These are phyloP conservation scores for Venturia pyrina DNA, from an alignment of 2,329 filamentous ascomycete genomes.

Conservation along the genomic window DNA sequence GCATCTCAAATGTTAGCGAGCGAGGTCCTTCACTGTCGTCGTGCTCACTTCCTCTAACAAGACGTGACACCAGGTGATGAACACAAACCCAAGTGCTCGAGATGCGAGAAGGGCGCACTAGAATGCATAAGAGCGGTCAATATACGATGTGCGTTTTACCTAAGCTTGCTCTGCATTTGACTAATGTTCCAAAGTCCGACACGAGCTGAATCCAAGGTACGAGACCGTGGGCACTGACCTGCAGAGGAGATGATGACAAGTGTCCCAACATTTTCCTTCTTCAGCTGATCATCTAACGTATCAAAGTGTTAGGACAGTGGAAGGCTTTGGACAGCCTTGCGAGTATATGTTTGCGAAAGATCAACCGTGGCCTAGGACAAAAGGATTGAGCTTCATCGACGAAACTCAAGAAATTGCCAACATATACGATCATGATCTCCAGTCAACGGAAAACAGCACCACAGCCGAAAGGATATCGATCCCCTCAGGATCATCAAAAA, in stretches of 20 bases:
- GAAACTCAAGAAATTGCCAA: constrained; percentile 24
- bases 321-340: constrained; percentile 20
- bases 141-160: background rate
- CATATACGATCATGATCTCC: constrained; percentile 21
- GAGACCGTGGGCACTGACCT: background rate
- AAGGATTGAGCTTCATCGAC: constrained; percentile 22
- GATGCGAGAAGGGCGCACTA: background rate
- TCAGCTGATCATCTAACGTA: background rate
- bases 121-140: constrained; percentile 1
- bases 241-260: background rate
- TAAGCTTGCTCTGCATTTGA: background rate
- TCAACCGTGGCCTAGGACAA: constrained; percentile 23
- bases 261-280: no score
- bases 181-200: background rate
- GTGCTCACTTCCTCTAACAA: background rate
- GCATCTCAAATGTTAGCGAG: background rate
- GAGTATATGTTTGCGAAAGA: constrained; percentile 22
- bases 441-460: constrained; percentile 10
- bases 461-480: background rate
- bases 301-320: constrained; percentile 17
- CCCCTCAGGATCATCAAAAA: background rate
- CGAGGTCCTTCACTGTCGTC: background rate
- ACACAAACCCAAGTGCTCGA: background rate
- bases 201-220: constrained; percentile 5
- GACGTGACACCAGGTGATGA: constrained; percentile 2